These are phyloP conservation scores for Backusella sp. DNA, from an alignment of 192 early-diverging fungal genomes.

Conservation along the genomic window DNA sequence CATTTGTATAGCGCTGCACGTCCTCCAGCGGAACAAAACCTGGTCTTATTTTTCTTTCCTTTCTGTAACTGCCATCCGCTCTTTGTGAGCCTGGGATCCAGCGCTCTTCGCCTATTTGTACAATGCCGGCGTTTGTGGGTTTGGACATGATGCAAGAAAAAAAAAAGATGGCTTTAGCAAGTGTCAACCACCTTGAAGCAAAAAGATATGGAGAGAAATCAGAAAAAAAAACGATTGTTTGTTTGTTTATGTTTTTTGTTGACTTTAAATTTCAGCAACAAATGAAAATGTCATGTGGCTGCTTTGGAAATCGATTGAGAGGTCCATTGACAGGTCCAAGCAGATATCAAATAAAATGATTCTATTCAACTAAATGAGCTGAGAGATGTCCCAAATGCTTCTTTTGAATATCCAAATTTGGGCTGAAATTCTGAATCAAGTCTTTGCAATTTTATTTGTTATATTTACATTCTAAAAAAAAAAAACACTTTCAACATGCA, in stretches of 20 bases:
- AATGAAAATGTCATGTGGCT: neutral
- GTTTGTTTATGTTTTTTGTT: neutral
- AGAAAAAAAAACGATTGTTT: neutral
- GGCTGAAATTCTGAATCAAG: too few relatives aligned
- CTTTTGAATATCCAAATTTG: too few relatives aligned
- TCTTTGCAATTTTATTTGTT: too few relatives aligned
- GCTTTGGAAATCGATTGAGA: neutral
- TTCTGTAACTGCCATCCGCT: conserved; percentile 67
- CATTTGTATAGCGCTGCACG: conserved; percentile 59
- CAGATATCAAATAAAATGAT: too few relatives aligned
- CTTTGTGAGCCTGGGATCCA: conserved; percentile 62
- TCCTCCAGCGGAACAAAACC: conserved; percentile 71
- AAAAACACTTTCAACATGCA: too few relatives aligned
- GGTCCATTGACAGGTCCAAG: too few relatives aligned
- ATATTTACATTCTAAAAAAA: too few relatives aligned
- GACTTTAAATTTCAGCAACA: neutral
- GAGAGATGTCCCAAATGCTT: too few relatives aligned
- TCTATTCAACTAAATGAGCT: too few relatives aligned
- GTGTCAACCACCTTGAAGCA: too few relatives aligned
- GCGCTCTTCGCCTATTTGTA: conserved; percentile 42
- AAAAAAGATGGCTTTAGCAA: neutral
- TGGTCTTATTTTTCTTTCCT: conserved; percentile 67
- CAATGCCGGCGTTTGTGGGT: conserved; percentile 29
- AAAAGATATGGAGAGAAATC: neutral
- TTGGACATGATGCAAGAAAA: neutral